Evolutionary conservation across 306 rosid species (phyloP), one percentile per base, ranked within the genome.

Genomic region (Cajanus cajan): DNA sequence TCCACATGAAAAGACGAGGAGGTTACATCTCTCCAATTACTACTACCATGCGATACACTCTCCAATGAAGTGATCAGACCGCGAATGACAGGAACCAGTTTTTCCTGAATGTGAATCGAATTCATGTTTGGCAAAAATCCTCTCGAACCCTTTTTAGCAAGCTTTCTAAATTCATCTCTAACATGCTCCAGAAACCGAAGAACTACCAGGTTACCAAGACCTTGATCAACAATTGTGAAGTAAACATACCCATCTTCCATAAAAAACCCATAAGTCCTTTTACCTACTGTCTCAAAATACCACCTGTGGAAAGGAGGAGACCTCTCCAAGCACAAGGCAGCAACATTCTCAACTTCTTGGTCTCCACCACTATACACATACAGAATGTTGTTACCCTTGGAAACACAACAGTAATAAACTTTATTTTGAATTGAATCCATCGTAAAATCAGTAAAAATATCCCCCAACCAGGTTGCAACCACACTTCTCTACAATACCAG

Each of bases 281-380:
- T 88, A 43, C 81, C 83, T 24, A 81, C n/a, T 4, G 95, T 91
- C 86, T 91, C 95, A 71, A 93, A 88, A 86, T 93, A 93, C 97
- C 93, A 91, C 72, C 80, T 70, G 78, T 91, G 98, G 76, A 82
- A 93, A 16, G 89, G 81, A 71, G 98, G 98, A 68, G 90, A 80
- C 37, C 48, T 89, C 83, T 90, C 94, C 88, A 93, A 73, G 86
- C 97, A 91, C 83, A 82, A 84, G 70, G 85, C 66, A 50, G 91
- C 91, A 10, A 89, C 64, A 25, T 78, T 89, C 76, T 83, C 93
- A 65, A 82, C 80, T 78, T 91, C 97, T 24, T 69, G 79, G 33
- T 85, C 90, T 36, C 88, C 95, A 40, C 79, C 74, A 31, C 82
- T 89, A 82, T 91, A 85, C 6, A 83, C 87, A 84, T 91, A 85